Evolutionary conservation across 306 rosid genomes (phyloP).

Genomic region (Ochetophila trinervis): DNA sequence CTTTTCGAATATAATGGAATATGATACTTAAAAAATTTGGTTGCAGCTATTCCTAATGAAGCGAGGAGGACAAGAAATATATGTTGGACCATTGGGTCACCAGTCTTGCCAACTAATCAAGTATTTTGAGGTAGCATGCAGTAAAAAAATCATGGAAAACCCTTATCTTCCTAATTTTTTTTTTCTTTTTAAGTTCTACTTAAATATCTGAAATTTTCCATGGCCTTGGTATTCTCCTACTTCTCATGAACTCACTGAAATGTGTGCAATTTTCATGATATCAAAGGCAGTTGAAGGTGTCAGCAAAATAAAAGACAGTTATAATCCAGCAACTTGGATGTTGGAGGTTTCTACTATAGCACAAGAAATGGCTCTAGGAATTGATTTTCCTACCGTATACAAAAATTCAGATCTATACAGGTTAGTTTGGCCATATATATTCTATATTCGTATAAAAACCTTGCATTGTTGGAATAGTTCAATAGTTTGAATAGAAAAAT

Average conservation of each 20-base stretch:
- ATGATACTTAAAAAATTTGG: background rate
- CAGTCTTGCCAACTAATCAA: slow-evolving; percentile 36
- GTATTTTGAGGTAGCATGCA: slow-evolving; percentile 39
- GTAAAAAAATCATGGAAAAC: no score
- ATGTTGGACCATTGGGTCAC: slow-evolving; percentile 46
- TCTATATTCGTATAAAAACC: no score
- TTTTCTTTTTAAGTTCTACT: background rate
- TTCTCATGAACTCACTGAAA: background rate
- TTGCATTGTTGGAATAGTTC: background rate
- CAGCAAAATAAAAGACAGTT: slow-evolving; percentile 31
- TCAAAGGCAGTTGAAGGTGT: slow-evolving; percentile 39
- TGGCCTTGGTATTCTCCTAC: no score
- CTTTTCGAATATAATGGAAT: background rate
- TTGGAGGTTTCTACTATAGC: slow-evolving; percentile 43
- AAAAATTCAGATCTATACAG: slow-evolving; percentile 39
- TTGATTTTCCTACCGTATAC: slow-evolving; percentile 38
- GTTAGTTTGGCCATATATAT: slow-evolving; percentile 12
- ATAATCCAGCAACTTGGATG: slow-evolving; percentile 60
- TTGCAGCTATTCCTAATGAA: slow-evolving; percentile 46
- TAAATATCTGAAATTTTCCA: background rate
- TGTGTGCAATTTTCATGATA: background rate
- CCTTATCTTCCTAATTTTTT: background rate
- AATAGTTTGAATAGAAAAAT: background rate
- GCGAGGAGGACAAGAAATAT: slow-evolving; percentile 50
- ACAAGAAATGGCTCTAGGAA: slow-evolving; percentile 37